Percentiles rank a stretch among this genome's conserved stretches.
phyloP scores from a whole-genome alignment of 805 yeast species.

The Middelhovenomyces tepae region DNA sequence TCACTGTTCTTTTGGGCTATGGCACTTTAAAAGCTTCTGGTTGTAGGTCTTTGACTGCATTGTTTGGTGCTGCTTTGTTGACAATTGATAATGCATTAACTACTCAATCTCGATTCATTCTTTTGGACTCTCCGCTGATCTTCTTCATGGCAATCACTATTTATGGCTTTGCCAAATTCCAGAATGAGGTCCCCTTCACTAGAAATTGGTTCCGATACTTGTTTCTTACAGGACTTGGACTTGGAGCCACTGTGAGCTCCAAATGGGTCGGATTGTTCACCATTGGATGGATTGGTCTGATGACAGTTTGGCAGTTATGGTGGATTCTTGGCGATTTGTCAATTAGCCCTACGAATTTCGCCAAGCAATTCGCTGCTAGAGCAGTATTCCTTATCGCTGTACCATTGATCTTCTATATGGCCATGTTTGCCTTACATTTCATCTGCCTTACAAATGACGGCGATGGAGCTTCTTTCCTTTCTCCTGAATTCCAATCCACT shows the following conservation, averaged over 20 bases:
- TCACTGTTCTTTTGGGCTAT: slow-evolving; percentile 44
- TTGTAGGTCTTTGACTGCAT: slow-evolving; percentile 42
- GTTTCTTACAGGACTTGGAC: slow-evolving; percentile 36
- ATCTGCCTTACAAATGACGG: slow-evolving; percentile 37
- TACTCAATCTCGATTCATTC: slow-evolving; percentile 49
- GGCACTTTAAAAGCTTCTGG: slow-evolving; percentile 47
- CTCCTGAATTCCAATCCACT: slow-evolving; percentile 59
- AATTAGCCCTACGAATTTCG: slow-evolving; percentile 32
- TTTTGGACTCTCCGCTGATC: slow-evolving; percentile 38
- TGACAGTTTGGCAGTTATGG: slow-evolving; percentile 55
- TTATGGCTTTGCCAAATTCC: slow-evolving; percentile 43
- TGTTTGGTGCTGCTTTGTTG: slow-evolving; percentile 43
- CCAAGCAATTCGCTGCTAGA: slow-evolving; percentile 35
- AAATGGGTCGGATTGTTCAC: slow-evolving; percentile 69
- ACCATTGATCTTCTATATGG: slow-evolving; percentile 52
- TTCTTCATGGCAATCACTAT: slow-evolving; percentile 38
- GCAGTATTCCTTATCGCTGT: slow-evolving; percentile 37
- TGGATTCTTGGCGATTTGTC: slow-evolving; percentile 56
- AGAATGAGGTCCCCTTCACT: slow-evolving; percentile 37
- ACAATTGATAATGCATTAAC: slow-evolving; percentile 57
- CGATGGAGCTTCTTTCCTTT: slow-evolving; percentile 52
- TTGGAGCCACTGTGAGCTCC: slow-evolving; percentile 51
- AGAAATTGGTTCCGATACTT: slow-evolving; percentile 46
- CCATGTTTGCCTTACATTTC: slow-evolving; percentile 52
- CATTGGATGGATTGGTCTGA: slow-evolving; percentile 49